Evolutionary conservation across 176 grass and related monocot genomes (phyloP).

Genomic region (Ananas comosus): DNA sequence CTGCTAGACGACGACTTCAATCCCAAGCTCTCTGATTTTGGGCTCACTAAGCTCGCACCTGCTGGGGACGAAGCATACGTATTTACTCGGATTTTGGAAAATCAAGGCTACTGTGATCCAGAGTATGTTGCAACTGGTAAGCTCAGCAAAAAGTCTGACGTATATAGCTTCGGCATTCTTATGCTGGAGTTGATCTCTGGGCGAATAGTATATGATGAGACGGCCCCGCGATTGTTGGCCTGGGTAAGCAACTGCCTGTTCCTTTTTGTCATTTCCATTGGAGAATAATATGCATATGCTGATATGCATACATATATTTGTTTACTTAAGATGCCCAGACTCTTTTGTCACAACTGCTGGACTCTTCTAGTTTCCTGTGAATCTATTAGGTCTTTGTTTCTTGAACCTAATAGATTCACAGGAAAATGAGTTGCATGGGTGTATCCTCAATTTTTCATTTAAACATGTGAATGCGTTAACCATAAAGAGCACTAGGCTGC

Average conservation of each 20-base stretch:
- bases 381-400: too few species aligned
- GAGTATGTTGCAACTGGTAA: slow-evolving; percentile 79
- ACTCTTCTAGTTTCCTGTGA: too few species aligned
- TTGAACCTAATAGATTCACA: too few species aligned
- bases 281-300: neutral
- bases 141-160: slow-evolving; percentile 76
- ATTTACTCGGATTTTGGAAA: slow-evolving; percentile 88
- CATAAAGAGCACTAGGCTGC: too few species aligned
- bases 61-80: slow-evolving; percentile 72
- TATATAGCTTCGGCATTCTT: slow-evolving; percentile 89
- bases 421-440: too few species aligned
- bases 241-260: slow-evolving; percentile 44
- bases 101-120: slow-evolving; percentile 88
- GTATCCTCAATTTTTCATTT: too few species aligned
- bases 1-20: slow-evolving; percentile 64
- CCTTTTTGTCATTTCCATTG: neutral
- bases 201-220: slow-evolving; percentile 49
- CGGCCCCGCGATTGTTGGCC: slow-evolving; percentile 45
- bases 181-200: slow-evolving; percentile 83
- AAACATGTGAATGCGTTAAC: too few species aligned
- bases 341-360: too few species aligned
- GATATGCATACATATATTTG: neutral
- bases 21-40: slow-evolving; percentile 95
- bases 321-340: neutral
- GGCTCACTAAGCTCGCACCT: slow-evolving; percentile 77